phyloP scores from a whole-genome alignment of 345 rosid species.

The Citrus maxima region DNA sequence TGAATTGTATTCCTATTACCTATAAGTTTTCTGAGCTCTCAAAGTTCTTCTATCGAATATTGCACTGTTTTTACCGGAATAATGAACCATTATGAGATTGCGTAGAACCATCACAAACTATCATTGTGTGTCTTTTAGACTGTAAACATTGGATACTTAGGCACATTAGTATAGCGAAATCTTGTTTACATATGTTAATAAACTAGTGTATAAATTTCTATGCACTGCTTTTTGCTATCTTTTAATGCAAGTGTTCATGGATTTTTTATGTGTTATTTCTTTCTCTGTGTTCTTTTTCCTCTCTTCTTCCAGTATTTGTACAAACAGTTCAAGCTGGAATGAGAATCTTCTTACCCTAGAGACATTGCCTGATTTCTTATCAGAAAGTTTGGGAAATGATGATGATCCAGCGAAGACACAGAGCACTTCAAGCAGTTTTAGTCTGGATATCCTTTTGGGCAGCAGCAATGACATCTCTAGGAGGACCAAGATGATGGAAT shows the following conservation, averaged over 20 bases:
- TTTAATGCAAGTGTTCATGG: constrained; percentile 3
- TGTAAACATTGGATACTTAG: background rate
- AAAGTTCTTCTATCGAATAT: too few species aligned
- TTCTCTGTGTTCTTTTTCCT: background rate
- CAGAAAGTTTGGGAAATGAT: constrained; percentile 47
- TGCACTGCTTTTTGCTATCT: background rate
- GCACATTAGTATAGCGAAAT: background rate
- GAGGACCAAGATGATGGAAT: constrained; percentile 62
- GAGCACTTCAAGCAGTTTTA: constrained; percentile 29
- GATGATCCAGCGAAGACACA: constrained; percentile 29
- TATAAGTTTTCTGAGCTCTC: background rate
- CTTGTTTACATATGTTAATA: background rate
- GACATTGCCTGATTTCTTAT: constrained; percentile 52
- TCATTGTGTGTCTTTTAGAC: background rate
- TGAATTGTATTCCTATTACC: background rate
- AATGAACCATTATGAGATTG: background rate
- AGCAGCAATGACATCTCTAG: constrained; percentile 42
- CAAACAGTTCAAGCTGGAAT: constrained; percentile 80
- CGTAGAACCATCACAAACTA: background rate
- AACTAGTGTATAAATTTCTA: background rate
- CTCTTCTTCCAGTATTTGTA: constrained; percentile 50
- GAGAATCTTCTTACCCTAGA: constrained; percentile 66
- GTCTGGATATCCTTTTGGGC: constrained; percentile 47
- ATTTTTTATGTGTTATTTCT: background rate
- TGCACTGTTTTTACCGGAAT: background rate